Base-by-base conservation (phyloP, 2,329 filamentous ascomycete species). In the Xylaria sp. region DNA sequence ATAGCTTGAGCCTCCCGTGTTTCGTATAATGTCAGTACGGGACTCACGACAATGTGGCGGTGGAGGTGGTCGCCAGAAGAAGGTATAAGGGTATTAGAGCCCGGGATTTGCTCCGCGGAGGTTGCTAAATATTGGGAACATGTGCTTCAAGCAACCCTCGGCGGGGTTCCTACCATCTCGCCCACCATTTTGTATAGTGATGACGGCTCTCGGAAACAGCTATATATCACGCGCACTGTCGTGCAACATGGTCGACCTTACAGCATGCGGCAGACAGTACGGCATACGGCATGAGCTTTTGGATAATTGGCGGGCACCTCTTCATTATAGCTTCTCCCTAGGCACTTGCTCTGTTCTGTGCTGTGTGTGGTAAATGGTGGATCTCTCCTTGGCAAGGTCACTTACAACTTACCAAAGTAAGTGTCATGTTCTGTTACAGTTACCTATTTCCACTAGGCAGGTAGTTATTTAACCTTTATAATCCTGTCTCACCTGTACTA, bases 1-100 rank as follows among this genome's bases (percentile, higher is more conserved):
- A 75, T 75, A 17, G 8, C 28, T 37, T 19, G 1, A 15, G 51
- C 14, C 14, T 45, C 19, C 37, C 35, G 21, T 17, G 21, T 38
- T 42, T n/a, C 43, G 31, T 51, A n/a, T 28, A 35, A 14, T 15
- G 42, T 11, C 23, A 51, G 19, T 33, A 58, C 21, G 21, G 35
- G 23, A 17, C 33, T 54, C 43, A 55, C 37, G 21, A 33, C 28
- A 43, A 63, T 25, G 49, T 49, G 47, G 49, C 42, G 47, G 23
- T 50, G 33, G 23, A 47, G 21, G 21, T 4, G n/a, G 40, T 42
- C 40, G n/a, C n/a, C n/a, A n/a, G n/a, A n/a, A n/a, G n/a, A n/a
- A n/a, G n/a, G n/a, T n/a, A n/a, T n/a, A n/a, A n/a, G n/a, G n/a
- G n/a, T n/a, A n/a, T n/a, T n/a, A n/a, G n/a, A n/a, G n/a, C n/a